Percentiles rank a stretch among this genome's conserved stretches.
Evolutionary conservation across 1,284 basidiomycete species (phyloP).

Genomic region (Inonotus obliquus): DNA sequence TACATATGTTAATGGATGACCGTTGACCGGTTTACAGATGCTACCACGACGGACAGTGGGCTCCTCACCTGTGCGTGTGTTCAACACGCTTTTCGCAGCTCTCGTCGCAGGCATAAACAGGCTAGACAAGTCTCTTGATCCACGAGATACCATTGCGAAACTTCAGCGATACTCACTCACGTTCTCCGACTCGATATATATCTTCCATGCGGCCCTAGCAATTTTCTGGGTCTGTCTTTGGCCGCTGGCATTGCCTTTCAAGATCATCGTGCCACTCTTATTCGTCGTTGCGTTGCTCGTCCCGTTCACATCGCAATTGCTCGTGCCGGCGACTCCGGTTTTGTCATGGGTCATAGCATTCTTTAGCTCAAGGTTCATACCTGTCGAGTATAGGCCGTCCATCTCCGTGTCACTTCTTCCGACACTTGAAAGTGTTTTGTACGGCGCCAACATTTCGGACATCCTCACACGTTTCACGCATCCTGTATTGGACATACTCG

Average conservation of each 20-base stretch:
- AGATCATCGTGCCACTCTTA: constrained; percentile 75
- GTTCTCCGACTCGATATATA: constrained; percentile 53
- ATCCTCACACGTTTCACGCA: constrained; percentile 93
- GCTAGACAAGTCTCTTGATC: constrained; percentile 74
- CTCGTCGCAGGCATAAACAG: constrained; percentile 57
- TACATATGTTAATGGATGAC: background rate
- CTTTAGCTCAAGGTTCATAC: constrained; percentile 86
- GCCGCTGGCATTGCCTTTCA: constrained; percentile 69
- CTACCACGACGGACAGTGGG: constrained; percentile 1
- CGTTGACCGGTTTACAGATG: background rate
- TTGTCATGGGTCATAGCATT: constrained; percentile 83
- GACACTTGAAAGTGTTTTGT: constrained; percentile 90
- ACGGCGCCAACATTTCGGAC: constrained; percentile 96
- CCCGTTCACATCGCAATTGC: constrained; percentile 90
- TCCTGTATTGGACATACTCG: constrained; percentile 86
- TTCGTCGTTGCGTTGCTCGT: constrained; percentile 71
- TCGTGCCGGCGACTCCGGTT: constrained; percentile 85
- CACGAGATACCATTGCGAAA: constrained; percentile 60
- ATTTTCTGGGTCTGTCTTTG: constrained; percentile 79
- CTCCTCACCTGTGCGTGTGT: background rate
- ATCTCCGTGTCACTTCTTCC: constrained; percentile 93
- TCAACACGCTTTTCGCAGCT: constrained; percentile 38
- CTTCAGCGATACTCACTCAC: constrained; percentile 60
- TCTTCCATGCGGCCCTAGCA: constrained; percentile 63
- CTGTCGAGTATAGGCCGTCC: constrained; percentile 64